phyloP scores from a whole-genome alignment of 2,329 filamentous ascomycete genomes.

The Colletotrichum chrysophilum region DNA sequence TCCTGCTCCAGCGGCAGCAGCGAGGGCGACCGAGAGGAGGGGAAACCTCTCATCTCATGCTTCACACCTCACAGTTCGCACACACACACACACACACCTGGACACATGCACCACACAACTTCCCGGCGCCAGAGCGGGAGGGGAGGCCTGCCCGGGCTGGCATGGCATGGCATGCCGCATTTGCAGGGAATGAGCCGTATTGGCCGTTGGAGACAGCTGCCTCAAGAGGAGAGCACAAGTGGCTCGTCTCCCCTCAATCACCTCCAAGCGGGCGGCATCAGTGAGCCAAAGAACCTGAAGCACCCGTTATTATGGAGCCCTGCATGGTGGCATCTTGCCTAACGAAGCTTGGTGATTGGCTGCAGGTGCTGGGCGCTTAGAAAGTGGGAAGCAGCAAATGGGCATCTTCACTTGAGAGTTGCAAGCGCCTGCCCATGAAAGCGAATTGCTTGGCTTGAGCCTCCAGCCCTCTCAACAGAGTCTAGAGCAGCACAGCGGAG shows the following conservation, averaged over 20 bases:
- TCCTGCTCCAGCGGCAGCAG: constrained; percentile 1
- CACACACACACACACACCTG: not conserved
- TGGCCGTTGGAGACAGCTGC: constrained; percentile 2
- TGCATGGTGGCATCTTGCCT: constrained; percentile 22
- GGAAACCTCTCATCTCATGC: not conserved
- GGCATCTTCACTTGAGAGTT: constrained; percentile 14
- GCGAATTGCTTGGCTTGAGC: constrained; percentile 14
- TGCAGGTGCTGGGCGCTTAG: constrained; percentile 22
- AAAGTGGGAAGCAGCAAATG: constrained; percentile 10
- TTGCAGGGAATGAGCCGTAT: constrained; percentile 1
- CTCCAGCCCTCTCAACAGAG: not conserved
- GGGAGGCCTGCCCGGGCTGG: constrained; percentile 6
- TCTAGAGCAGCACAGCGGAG: not conserved
- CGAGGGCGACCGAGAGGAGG: not conserved
- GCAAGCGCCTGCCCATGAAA: constrained; percentile 21
- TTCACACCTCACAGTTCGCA: not conserved
- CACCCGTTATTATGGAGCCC: constrained; percentile 7
- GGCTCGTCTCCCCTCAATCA: not conserved
- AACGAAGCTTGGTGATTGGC: constrained; percentile 23
- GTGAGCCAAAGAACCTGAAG: constrained; percentile 13
- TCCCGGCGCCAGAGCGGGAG: not conserved
- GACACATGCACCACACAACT: not conserved
- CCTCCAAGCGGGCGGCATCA: constrained; percentile 1
- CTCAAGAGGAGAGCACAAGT: not conserved
- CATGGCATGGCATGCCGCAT: not conserved